Evolutionary conservation across 495 filamentous ascomycete genomes (phyloP).

Genomic region (Hyaloscypha finlandica): DNA sequence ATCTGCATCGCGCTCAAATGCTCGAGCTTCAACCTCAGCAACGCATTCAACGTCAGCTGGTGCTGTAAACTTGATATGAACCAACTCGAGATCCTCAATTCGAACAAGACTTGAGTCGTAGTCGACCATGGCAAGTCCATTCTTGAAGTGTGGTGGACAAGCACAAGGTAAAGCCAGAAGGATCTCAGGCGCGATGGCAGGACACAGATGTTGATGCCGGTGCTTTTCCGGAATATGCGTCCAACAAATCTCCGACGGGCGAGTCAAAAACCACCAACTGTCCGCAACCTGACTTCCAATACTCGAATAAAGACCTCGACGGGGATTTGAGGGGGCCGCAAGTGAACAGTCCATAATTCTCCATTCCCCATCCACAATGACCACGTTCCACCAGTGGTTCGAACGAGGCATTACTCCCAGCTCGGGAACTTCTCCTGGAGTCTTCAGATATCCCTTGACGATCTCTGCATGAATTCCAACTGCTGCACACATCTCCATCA

Average conservation of each 20-base stretch:
- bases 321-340: conserved; percentile 86
- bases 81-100: conserved; percentile 88
- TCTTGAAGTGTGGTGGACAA: conserved; percentile 86
- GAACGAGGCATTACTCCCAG: conserved; percentile 71
- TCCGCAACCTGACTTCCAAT: conserved; percentile 70
- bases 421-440: conserved; percentile 82
- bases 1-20: conserved; percentile 78
- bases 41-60: conserved; percentile 89
- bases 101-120: conserved; percentile 87
- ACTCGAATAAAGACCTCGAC: conserved; percentile 72
- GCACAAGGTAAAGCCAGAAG: conserved; percentile 82
- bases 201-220: conserved; percentile 89
- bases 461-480: conserved; percentile 86
- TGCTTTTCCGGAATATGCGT: conserved; percentile 87
- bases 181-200: conserved; percentile 79
- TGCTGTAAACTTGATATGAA: conserved; percentile 83
- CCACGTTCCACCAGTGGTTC: conserved; percentile 99
- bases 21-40: conserved; percentile 86
- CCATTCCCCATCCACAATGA: conserved; percentile 93
- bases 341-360: conserved; percentile 94
- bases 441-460: conserved; percentile 85
- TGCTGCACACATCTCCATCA: conserved; percentile 90
- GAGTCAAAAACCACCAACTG: conserved; percentile 85
- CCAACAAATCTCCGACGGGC: conserved; percentile 87
- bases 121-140: conserved; percentile 73